Evolutionary conservation across 2,329 filamentous ascomycete species (phyloP), one percentile per base, ranked within the genome.

Genomic region (Magnaporthiopsis poae): DNA sequence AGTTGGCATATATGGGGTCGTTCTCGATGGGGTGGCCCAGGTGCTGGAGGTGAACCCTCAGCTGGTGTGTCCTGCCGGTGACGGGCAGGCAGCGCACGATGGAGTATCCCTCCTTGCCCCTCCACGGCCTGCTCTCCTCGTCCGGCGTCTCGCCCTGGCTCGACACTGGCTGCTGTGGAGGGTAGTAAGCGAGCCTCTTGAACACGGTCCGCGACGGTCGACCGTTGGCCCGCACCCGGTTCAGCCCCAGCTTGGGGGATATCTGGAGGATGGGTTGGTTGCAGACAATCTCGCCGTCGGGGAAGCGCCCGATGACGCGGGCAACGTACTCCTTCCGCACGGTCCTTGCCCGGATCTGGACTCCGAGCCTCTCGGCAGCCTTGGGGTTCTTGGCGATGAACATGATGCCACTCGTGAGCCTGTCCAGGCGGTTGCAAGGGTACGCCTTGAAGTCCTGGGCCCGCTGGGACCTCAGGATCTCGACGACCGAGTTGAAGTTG

Each of bases 241-340:
- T 99, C 67, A 99, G 81, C 1, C 95, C 95, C 33, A 99, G 84
- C 76, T 98, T 97, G 2, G 95, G 95, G 67, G 92, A 96, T 72
- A 99, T 96, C 72, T 91, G 88, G 69, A 99, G 84, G 68, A 99
- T 94, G 11, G 95, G 93, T 78, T 97, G 90, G 73, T 97, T 90
- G 77, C 95, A 98, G 64, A 96, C 86, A 11, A 97, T 83, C 68
- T 97, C 91, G 64, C 91, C 93, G 68, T 95, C 91, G 0, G 95
- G 94, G 73, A 99, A 99, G 72, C 91, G 85, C 64, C 95, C 95
- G 70, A 90, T 90, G 12, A 98, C 95, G 59, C 95, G 85, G 3
- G 94, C 94, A 31, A 99, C 82, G 73, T 99, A 99, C 76, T 99
- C 95, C 76, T 99, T 99, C 71, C 92, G 88, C 56, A 99, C 91